Evolutionary conservation across 2,329 filamentous ascomycete genomes (phyloP).

Genomic region (Xylariaceae sp.): DNA sequence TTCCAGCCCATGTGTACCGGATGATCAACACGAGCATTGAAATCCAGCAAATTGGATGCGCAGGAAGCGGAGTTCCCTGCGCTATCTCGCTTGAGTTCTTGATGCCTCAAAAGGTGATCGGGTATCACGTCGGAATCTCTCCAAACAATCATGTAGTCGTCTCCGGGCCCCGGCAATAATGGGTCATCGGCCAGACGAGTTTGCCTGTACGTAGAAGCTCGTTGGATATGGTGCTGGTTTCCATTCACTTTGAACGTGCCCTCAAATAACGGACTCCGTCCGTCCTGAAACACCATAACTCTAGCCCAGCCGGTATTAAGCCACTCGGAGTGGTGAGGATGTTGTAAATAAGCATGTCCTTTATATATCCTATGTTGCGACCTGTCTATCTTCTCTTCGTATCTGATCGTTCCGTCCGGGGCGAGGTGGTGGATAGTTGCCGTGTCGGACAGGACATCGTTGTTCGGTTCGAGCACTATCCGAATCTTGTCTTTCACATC

Average conservation of each 20-base stretch:
- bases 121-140: conserved; percentile 77
- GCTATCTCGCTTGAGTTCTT: conserved; percentile 59
- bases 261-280: conserved; percentile 76
- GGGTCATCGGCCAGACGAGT: conserved; percentile 73
- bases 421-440: conserved; percentile 71
- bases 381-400: conserved; percentile 67
- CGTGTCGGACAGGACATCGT: conserved; percentile 78
- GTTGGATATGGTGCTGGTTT: conserved; percentile 83
- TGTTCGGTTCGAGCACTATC: conserved; percentile 80
- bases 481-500: conserved; percentile 66
- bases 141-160: conserved; percentile 86
- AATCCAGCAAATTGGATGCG: conserved; percentile 68
- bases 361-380: conserved; percentile 78
- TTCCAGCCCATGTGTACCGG: conserved; percentile 57
- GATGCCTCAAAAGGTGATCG: conserved; percentile 39
- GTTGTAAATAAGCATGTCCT: conserved; percentile 69
- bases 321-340: conserved; percentile 61
- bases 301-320: conserved; percentile 82
- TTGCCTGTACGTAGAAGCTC: conserved; percentile 66
- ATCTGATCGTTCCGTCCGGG: conserved; percentile 63
- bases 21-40: conserved; percentile 73
- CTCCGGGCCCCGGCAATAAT: conserved; percentile 47
- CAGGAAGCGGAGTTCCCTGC: conserved; percentile 50
- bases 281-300: conserved; percentile 73
- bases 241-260: conserved; percentile 79